These are phyloP conservation scores for Psilocybe cyanescens DNA, from an alignment of 768 basidiomycete genomes.

Conservation along the genomic window DNA sequence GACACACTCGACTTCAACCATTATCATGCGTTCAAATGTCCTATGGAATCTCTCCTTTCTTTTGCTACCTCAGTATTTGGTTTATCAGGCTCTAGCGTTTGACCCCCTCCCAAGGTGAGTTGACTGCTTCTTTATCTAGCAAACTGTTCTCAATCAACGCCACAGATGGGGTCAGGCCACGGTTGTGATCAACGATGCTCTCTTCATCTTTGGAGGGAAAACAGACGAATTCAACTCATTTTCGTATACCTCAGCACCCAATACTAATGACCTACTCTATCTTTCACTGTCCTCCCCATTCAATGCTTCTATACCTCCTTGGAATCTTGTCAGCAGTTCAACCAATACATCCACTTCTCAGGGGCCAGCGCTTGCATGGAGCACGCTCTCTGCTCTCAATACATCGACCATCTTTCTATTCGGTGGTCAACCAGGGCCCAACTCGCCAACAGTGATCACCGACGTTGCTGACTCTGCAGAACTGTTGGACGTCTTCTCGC, in stretches of 20 bases:
- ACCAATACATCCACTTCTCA: conserved; percentile 46
- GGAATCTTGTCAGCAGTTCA: conserved; percentile 58
- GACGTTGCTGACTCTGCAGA: conserved; percentile 65
- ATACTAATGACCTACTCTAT: conserved; percentile 67
- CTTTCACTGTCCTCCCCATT: conserved; percentile 71
- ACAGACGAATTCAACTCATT: conserved; percentile 70
- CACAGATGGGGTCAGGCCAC: conserved; percentile 85
- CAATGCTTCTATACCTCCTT: conserved; percentile 64
- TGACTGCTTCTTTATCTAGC: background rate
- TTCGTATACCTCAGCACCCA: conserved; percentile 77
- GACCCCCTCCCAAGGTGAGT: conserved; percentile 30
- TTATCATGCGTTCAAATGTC: conserved; percentile 3
- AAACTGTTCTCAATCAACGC: background rate
- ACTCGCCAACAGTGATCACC: conserved; percentile 53
- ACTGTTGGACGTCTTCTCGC: conserved; percentile 49
- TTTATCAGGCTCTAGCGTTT: conserved; percentile 22
- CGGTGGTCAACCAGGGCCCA: conserved; percentile 75
- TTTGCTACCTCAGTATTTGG: conserved; percentile 16
- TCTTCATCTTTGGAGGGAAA: conserved; percentile 83
- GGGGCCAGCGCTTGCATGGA: conserved; percentile 77
- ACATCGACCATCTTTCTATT: conserved; percentile 61
- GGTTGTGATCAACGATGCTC: conserved; percentile 55
- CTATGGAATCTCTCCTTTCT: conserved; percentile 19
- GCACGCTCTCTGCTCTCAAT: conserved; percentile 72
- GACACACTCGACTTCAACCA: background rate